These are phyloP conservation scores for Hanseniaspora sp. DNA, from an alignment of 1,139 yeast species.

Conservation along the genomic window DNA sequence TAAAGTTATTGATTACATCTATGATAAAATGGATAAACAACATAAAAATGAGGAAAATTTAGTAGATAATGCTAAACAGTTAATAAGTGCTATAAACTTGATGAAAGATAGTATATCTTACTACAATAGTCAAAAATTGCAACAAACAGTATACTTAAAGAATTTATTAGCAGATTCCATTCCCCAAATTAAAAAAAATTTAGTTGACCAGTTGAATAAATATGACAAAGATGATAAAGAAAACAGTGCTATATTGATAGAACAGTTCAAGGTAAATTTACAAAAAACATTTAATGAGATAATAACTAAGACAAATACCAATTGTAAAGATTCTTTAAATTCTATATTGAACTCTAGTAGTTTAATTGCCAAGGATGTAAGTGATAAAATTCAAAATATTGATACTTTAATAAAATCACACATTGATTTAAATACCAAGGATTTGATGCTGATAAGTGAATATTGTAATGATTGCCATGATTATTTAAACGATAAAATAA, in stretches of 20 bases:
- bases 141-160: constrained; percentile 17
- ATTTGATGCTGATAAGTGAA: constrained; percentile 26
- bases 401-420: constrained; percentile 19
- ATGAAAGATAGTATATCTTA: constrained; percentile 28
- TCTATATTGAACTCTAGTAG: constrained; percentile 9
- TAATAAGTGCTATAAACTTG: constrained; percentile 26
- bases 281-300: constrained; percentile 5
- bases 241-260: background rate
- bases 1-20: constrained; percentile 27
- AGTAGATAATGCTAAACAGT: constrained; percentile 28
- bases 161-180: constrained; percentile 21
- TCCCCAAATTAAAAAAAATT: constrained; percentile 19
- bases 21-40: constrained; percentile 31
- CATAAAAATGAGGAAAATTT: constrained; percentile 30
- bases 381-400: constrained; percentile 13
- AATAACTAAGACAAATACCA: background rate
- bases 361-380: background rate
- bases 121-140: constrained; percentile 28
- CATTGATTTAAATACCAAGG: constrained; percentile 18
- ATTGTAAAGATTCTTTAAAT: constrained; percentile 7
- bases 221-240: background rate
- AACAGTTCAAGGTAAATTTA: constrained; percentile 14
- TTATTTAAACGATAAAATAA: constrained; percentile 25
- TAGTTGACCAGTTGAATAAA: constrained; percentile 17
- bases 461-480: constrained; percentile 30